Percentiles rank a stretch among this genome's conserved stretches.
These are phyloP conservation scores for Ophiostoma angusticollis DNA, from an alignment of 2,329 filamentous ascomycete genomes.

Conservation along the genomic window DNA sequence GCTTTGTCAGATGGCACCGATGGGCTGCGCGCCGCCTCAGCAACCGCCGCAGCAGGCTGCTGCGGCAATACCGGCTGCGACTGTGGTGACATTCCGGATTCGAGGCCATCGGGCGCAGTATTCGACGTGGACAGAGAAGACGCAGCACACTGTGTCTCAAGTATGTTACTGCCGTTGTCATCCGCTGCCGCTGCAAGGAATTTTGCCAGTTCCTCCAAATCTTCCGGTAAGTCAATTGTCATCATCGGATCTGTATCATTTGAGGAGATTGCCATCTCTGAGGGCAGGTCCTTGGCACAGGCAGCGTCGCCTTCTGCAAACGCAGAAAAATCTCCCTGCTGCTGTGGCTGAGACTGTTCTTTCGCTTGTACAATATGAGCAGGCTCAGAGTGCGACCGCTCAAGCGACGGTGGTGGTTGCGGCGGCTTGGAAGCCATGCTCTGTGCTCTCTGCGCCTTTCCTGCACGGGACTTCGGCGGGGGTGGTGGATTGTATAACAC, in stretches of 20 bases:
- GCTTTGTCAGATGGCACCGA: not conserved
- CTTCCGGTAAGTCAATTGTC: conserved; percentile 3
- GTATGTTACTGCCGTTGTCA: too few species aligned
- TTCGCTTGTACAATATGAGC: not conserved
- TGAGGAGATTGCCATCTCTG: too few species aligned
- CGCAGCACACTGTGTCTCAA: not conserved
- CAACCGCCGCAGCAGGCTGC: conserved; percentile 1
- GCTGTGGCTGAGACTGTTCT: not conserved
- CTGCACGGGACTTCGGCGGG: conserved; percentile 5
- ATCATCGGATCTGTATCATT: not conserved
- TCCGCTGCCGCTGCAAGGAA: conserved; percentile 5
- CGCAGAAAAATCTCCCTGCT: too few species aligned
- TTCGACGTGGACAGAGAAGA: not conserved
- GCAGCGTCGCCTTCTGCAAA: too few species aligned
- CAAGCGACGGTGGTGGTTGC: conserved; percentile 4
- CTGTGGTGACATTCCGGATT: conserved; percentile 1
- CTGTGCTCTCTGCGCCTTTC: conserved; percentile 4
- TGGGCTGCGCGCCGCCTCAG: not conserved
- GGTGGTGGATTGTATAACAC: conserved; percentile 29
- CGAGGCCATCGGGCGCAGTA: too few species aligned
- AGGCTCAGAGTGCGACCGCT: conserved; percentile 14
- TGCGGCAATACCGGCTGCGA: conserved; percentile 7
- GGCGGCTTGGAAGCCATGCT: not conserved
- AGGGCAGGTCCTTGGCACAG: too few species aligned
- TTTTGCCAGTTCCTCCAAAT: conserved; percentile 7